phyloP scores from a whole-genome alignment of 345 rosid species.

The Clarkia xantiana region DNA sequence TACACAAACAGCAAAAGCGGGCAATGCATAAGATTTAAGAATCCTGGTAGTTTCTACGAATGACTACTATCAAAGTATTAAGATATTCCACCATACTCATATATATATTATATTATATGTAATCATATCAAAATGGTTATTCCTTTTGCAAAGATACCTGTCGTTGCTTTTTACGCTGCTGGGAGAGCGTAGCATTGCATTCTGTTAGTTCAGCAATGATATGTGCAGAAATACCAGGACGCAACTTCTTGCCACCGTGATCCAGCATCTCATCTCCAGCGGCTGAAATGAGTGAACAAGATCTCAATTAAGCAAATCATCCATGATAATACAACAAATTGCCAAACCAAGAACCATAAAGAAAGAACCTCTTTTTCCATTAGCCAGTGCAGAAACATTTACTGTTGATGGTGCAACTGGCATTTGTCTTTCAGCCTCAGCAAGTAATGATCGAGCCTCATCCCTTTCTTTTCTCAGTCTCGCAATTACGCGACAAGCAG shows the following conservation, averaged over 20 bases:
- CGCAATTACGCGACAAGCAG: conserved; percentile 99
- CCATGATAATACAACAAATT: neutral
- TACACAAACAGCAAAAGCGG: conserved; percentile 13
- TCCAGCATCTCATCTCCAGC: conserved; percentile 37
- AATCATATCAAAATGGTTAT: too few species aligned
- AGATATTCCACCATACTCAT: neutral
- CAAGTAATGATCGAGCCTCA: conserved; percentile 74
- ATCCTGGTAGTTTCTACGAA: neutral
- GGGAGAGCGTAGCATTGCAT: conserved; percentile 80
- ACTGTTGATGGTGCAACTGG: conserved; percentile 36
- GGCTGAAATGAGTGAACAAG: conserved; percentile 18
- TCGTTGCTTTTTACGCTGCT: conserved; percentile 66
- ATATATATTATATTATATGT: too few species aligned
- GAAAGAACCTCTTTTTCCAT: conserved; percentile 74
- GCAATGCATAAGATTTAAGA: neutral
- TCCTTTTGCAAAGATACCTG: conserved; percentile 25
- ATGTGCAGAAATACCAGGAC: conserved; percentile 57
- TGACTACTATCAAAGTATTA: neutral
- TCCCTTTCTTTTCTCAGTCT: conserved; percentile 91
- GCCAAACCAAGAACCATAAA: neutral
- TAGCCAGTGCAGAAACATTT: conserved; percentile 41
- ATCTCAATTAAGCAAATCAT: conserved; percentile 5
- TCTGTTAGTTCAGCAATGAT: conserved; percentile 66
- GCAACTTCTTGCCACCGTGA: conserved; percentile 35
- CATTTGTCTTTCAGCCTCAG: conserved; percentile 61